Conservation (phyloP, 2,329 filamentous ascomycete species). For the Talaromyces sp. region DNA sequence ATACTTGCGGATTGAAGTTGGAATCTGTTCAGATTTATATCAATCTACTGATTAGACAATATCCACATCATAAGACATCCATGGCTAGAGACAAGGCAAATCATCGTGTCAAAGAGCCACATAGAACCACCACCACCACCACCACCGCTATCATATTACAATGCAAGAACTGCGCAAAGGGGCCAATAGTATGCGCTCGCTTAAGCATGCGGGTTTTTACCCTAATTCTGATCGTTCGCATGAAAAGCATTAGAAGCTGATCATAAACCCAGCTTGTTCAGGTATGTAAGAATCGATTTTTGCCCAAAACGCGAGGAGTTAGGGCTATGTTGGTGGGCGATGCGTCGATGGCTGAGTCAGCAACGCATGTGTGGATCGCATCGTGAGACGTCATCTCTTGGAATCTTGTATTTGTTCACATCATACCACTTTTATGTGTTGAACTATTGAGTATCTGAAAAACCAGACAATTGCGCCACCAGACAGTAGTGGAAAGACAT, state of each 20-base stretch:
- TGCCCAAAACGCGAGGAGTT: neutral
- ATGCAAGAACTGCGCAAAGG: neutral
- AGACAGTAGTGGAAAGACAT: neutral
- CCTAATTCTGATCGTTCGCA: neutral
- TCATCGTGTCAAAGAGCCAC: constrained; percentile 2
- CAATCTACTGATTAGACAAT: neutral
- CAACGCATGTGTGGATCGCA: neutral
- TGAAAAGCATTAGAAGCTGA: neutral
- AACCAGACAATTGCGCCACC: too few species aligned
- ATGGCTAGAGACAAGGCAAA: neutral
- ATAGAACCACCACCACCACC: neutral
- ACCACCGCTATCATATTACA: neutral
- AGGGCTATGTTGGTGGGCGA: neutral
- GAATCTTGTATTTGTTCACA: neutral
- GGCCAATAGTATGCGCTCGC: neutral
- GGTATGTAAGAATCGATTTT: neutral
- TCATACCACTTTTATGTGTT: neutral
- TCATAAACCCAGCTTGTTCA: neutral
- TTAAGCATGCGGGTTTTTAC: neutral
- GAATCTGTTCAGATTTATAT: neutral
- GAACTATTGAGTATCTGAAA: neutral
- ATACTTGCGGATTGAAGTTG: neutral
- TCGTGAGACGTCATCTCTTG: constrained; percentile 2
- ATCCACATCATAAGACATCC: neutral
- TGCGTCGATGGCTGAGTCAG: neutral